A percentile compares a stretch with the other conserved stretches of the same genome.
Evolutionary conservation across 352 stramenopile genomes (phyloP).

Genomic region (Aphanomyces cochlioides): DNA sequence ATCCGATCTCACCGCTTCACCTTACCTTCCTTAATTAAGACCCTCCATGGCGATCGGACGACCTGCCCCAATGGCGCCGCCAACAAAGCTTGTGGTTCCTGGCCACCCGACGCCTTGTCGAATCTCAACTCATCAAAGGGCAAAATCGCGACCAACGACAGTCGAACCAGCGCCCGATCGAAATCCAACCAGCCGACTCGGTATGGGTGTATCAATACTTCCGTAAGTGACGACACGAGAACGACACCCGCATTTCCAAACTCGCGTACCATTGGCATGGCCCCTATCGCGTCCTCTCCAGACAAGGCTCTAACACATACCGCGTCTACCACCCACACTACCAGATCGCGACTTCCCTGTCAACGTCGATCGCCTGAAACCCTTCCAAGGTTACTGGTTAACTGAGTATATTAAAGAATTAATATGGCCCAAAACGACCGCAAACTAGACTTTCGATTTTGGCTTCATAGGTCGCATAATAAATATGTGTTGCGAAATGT

Average conservation of each 20-base stretch:
- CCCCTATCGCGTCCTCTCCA: background rate
- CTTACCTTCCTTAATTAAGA: too few species aligned
- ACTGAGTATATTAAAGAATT: too few species aligned
- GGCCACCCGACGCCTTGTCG: background rate
- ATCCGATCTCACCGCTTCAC: too few species aligned
- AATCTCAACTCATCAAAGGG: background rate
- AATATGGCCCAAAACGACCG: too few species aligned
- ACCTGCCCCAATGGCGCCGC: background rate
- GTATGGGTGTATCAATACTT: slow-evolving; percentile 1
- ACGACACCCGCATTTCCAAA: background rate
- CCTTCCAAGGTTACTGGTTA: background rate
- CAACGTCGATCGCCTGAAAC: background rate
- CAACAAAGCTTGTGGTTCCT: background rate
- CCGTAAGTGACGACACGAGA: background rate
- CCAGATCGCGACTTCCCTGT: background rate
- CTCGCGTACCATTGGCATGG: background rate
- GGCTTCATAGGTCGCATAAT: too few species aligned
- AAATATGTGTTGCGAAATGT: too few species aligned
- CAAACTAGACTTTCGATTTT: too few species aligned
- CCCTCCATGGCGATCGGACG: background rate
- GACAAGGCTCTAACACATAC: background rate
- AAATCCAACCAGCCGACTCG: background rate
- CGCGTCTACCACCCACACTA: background rate
- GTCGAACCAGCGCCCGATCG: background rate
- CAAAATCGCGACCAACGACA: background rate